Percentiles rank a stretch among this genome's conserved stretches.
These are phyloP conservation scores for Parascedosporium putredinis DNA, from an alignment of 2,329 filamentous ascomycete genomes.

Conservation along the genomic window DNA sequence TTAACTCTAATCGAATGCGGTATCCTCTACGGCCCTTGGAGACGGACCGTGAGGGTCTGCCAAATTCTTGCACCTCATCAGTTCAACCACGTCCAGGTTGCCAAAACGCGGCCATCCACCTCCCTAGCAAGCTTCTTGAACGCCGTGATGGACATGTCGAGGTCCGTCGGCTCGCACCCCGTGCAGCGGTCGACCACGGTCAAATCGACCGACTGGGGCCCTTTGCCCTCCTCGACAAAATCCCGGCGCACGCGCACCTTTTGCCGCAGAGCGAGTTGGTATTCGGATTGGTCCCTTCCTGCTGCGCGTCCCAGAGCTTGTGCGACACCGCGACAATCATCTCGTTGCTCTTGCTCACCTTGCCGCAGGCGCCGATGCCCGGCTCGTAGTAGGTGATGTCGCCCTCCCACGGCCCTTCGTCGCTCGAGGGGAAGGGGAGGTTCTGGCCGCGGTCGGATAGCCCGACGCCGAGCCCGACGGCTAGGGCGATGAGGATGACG, in stretches of 20 bases:
- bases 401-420: constrained; percentile 1
- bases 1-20: too few relatives aligned
- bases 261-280: constrained; percentile 41
- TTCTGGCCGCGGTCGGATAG: constrained; percentile 25
- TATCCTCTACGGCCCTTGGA: too few relatives aligned
- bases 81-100: constrained; percentile 17
- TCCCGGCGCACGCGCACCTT: constrained; percentile 51
- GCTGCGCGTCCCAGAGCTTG: constrained; percentile 52
- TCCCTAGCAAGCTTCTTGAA: constrained; percentile 34
- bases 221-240: background rate
- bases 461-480: constrained; percentile 46
- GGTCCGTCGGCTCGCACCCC: constrained; percentile 32
- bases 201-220: constrained; percentile 38
- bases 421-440: background rate
- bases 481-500: constrained; percentile 29
- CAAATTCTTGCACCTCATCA: background rate
- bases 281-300: constrained; percentile 43
- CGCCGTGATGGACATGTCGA: constrained; percentile 36
- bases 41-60: too few relatives aligned
- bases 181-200: constrained; percentile 59
- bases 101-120: constrained; percentile 15
- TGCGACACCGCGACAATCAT: constrained; percentile 58
- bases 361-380: constrained; percentile 59
- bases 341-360: constrained; percentile 41
- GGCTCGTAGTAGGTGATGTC: constrained; percentile 53